Base-by-base conservation (phyloP, 768 basidiomycete species). In the Steccherinum ochraceum region DNA sequence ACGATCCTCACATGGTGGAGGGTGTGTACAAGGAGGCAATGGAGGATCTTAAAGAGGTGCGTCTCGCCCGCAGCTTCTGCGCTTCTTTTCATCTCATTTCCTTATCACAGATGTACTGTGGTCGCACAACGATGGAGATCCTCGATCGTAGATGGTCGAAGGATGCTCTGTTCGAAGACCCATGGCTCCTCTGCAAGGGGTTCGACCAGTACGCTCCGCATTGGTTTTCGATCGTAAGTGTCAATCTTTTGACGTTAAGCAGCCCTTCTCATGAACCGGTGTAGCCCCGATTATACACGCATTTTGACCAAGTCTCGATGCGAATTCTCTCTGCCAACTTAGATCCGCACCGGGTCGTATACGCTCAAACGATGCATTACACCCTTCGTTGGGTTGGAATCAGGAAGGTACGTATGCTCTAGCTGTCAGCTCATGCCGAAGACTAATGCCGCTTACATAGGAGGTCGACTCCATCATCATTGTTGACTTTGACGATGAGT, bases 401-500 rank as follows among this genome's bases (percentile, higher is more conserved):
- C 40, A 79, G 77, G 65, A 83, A 76, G 68, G 80, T 79, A 43
- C 18, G 67, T 45, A 1, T 20, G 24, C 16, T 4, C 30, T n/a
- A n/a, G n/a, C n/a, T n/a, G n/a, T n/a, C n/a, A n/a, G n/a, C n/a
- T n/a, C 11, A n/a, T 42, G 25, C 20, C 18, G 4, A n/a, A 3
- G 12, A 21, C 16, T 21, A 5, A 40, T 23, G 18, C 24, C 39
- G 40, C 19, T 24, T 7, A 44, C 13, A 21, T 48, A 87, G 84
- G 60, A 69, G 7, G 67, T 85, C 24, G 72, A 79, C 35, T 87
- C 84, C 1, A 72, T 86, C 27, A 69, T 86, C 20, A 62, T 75
- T 7, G 77, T 86, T 3, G 82, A 86, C 53, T 64, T 87, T 48
- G 83, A 86, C 59, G 81, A 82, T 3, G 66, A 83, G 43, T 76